Evolutionary conservation across 2,329 filamentous ascomycete species (phyloP).

Genomic region (Escovopsis sp.): DNA sequence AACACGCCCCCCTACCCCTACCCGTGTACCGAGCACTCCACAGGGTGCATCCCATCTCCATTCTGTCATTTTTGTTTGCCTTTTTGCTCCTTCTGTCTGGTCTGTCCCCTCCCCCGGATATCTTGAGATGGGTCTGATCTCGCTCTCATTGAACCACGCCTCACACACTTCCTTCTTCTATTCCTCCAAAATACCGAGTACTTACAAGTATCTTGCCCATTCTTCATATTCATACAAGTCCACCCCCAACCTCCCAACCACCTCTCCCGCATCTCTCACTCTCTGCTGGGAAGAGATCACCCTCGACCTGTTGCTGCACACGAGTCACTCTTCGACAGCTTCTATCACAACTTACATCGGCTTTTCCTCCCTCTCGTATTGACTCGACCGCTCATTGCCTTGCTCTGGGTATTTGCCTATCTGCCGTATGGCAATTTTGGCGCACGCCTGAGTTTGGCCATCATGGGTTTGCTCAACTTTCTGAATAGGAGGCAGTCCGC

Average conservation of each 20-base stretch:
- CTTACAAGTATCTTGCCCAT: not conserved
- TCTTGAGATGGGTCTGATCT: conserved; percentile 4
- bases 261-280: not conserved
- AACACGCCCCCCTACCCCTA: not conserved
- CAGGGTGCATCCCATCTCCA: not conserved
- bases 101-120: conserved; percentile 6
- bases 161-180: conserved; percentile 1
- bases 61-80: not conserved
- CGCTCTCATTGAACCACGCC: conserved; percentile 2
- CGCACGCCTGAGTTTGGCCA: conserved; percentile 1
- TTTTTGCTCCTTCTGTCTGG: not conserved
- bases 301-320: not conserved
- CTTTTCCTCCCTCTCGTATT: not conserved
- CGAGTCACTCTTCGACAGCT: not conserved
- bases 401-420: not conserved
- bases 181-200: not conserved
- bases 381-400: not conserved
- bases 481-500: conserved; percentile 4
- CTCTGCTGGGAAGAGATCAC: too few species aligned
- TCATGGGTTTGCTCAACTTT: conserved; percentile 6
- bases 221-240: not conserved
- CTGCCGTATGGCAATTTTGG: conserved; percentile 2
- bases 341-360: not conserved
- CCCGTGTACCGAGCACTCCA: not conserved
- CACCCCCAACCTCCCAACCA: not conserved